Conservation (phyloP, 2,329 filamentous ascomycete species). For the Fusarium transvaalense region DNA sequence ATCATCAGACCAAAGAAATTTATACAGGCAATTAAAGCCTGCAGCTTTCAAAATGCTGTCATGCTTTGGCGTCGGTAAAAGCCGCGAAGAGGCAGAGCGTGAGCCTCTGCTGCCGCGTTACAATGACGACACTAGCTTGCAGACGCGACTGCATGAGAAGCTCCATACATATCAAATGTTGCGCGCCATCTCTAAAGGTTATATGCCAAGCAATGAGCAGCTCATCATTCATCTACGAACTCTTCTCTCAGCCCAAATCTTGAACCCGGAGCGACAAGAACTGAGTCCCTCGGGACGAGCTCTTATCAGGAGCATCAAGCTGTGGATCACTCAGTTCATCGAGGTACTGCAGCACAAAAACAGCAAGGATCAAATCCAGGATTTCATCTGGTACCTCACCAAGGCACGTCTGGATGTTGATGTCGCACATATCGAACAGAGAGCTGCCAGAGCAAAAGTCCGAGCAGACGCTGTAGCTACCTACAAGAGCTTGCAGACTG, state of each 20-base stretch:
- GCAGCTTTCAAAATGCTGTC: constrained; percentile 63
- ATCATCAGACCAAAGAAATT: neutral
- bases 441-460: constrained; percentile 49
- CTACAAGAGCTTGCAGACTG: constrained; percentile 84
- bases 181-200: constrained; percentile 83
- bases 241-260: constrained; percentile 79
- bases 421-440: constrained; percentile 47
- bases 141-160: constrained; percentile 86
- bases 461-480: constrained; percentile 57
- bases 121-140: constrained; percentile 81
- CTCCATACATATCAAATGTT: constrained; percentile 94
- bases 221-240: constrained; percentile 82
- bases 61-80: constrained; percentile 71
- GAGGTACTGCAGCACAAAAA: constrained; percentile 88
- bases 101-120: constrained; percentile 87
- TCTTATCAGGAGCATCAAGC: constrained; percentile 77
- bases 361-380: constrained; percentile 84
- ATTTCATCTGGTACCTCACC: constrained; percentile 87
- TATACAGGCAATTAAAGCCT: neutral
- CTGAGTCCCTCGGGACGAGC: constrained; percentile 83
- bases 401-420: constrained; percentile 72
- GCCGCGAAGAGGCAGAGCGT: constrained; percentile 69
- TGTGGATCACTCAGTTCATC: constrained; percentile 84
- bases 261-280: constrained; percentile 77
- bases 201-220: constrained; percentile 93